Base-by-base conservation (phyloP, 495 filamentous ascomycete species). In the Tuber magnatum region DNA sequence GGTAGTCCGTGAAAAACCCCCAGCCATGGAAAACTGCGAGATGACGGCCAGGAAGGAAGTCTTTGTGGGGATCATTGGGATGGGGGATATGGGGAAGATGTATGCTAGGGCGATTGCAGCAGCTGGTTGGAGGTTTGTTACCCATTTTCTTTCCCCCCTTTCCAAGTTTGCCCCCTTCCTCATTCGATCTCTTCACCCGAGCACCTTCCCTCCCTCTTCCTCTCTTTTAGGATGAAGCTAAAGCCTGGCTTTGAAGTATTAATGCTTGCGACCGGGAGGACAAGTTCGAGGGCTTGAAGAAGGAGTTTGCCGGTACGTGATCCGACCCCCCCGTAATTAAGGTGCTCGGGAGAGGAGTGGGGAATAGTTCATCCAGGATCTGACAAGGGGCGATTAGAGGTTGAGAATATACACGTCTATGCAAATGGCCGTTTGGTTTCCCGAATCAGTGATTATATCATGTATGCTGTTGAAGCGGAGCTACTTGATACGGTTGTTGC, bases 21-120 rank as follows among this genome's bases (percentile, higher is more conserved):
- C n/a, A n/a, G 40, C 48, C 8, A 32, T 28, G 32, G 18, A 35
- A 28, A 38, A 24, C 35, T 61, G 42, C 24, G 12, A 32, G 38
- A 78, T 79, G 72, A 18, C 73, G 12, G 38, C 73, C 22, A 79
- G 69, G 39, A 69, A 72, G n/a, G 9, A 78, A 70, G 24, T 86
- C 78, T 71, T 69, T 42, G 89, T 98, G 76, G 95, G 95, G 81
- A 93, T 99, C 79, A 97, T 99, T 82, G 95, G 95, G 44, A 97
- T 99, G 94, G 95, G 95, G 38, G 94, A 97, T 80, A 99, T 99
- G 95, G 95, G 95, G 84, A 97, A 93, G 89, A 97, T 99, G 96
- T 99, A 99, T 85, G 92, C 96, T 80, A 87, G 92, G 81, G 87
- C 90, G 80, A 88, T 99, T 81, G 93, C 93, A 82, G 87, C 86